phyloP scores from a whole-genome alignment of 176 grass and related monocot species.

The Cenchrus americanus region DNA sequence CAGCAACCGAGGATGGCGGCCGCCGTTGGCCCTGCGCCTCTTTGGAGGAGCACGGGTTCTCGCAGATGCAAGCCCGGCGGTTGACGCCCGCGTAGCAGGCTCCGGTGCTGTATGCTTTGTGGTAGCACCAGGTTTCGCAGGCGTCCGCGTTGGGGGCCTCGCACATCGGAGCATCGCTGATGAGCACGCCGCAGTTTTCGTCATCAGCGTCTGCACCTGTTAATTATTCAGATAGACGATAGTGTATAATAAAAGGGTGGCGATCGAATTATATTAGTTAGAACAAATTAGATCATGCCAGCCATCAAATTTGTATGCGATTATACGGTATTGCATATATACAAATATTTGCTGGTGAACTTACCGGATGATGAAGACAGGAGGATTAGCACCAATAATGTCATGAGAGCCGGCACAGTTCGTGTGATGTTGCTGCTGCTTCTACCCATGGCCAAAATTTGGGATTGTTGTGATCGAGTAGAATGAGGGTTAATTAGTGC shows the following conservation, averaged over 20 bases:
- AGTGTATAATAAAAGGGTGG: background rate
- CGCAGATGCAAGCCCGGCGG: background rate
- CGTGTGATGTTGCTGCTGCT: background rate
- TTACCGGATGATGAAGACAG: background rate
- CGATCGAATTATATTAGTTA: background rate
- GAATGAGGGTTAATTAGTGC: background rate
- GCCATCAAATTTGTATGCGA: no score
- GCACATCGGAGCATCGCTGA: background rate
- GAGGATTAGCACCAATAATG: background rate
- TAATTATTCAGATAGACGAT: background rate
- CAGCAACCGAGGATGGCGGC: background rate
- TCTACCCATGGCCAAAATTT: background rate
- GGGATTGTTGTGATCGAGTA: background rate
- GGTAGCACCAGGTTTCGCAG: background rate
- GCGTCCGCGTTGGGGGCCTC: background rate
- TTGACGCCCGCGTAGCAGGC: background rate
- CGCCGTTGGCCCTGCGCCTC: no score
- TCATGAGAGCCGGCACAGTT: background rate
- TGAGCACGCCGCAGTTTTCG: background rate
- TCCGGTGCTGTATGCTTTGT: background rate
- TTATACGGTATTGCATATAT: no score
- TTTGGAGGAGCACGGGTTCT: background rate
- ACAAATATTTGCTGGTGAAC: background rate
- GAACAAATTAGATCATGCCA: background rate
- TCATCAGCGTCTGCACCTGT: background rate